Conservation (phyloP, 345 rosid species). For the Geranium rotundifolium region DNA sequence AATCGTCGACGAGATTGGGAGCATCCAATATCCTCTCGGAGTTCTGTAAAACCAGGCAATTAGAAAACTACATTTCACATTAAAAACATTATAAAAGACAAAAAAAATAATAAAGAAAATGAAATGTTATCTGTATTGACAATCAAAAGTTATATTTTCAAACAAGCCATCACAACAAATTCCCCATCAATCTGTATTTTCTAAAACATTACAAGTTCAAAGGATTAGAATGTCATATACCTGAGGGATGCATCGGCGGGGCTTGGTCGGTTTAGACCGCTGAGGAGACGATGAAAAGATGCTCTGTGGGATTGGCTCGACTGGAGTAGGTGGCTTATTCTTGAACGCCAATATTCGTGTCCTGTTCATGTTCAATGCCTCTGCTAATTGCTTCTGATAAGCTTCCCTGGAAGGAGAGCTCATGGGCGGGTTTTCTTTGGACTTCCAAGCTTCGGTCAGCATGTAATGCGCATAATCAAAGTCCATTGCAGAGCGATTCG, state of each 20-base stretch:
- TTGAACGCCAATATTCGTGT: slow-evolving; percentile 10
- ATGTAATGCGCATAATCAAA: slow-evolving; percentile 55
- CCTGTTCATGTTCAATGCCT: slow-evolving; percentile 9
- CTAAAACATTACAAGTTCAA: not conserved
- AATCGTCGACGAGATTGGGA: slow-evolving; percentile 28
- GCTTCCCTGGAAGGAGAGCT: slow-evolving; percentile 4
- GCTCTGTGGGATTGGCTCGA: not conserved
- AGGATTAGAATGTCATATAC: not conserved
- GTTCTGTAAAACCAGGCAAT: slow-evolving; percentile 9
- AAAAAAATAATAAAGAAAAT: not conserved
- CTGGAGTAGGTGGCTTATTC: slow-evolving; percentile 9
- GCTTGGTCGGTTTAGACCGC: slow-evolving; percentile 2
- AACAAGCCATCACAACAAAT: not conserved
- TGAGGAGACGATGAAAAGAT: not conserved
- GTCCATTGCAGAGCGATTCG: slow-evolving; percentile 69
- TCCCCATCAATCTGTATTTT: no score
- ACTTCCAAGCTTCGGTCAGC: slow-evolving; percentile 29
- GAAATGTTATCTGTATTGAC: no score
- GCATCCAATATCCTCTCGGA: slow-evolving; percentile 35
- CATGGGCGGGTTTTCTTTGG: slow-evolving; percentile 5
- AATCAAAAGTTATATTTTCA: no score
- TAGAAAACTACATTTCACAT: not conserved
- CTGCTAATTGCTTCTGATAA: slow-evolving; percentile 5
- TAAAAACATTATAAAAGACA: not conserved
- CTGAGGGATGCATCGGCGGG: slow-evolving; percentile 10